phyloP scores from a whole-genome alignment of 164 flowering plant genomes.

The Warburgia ugandensis region DNA sequence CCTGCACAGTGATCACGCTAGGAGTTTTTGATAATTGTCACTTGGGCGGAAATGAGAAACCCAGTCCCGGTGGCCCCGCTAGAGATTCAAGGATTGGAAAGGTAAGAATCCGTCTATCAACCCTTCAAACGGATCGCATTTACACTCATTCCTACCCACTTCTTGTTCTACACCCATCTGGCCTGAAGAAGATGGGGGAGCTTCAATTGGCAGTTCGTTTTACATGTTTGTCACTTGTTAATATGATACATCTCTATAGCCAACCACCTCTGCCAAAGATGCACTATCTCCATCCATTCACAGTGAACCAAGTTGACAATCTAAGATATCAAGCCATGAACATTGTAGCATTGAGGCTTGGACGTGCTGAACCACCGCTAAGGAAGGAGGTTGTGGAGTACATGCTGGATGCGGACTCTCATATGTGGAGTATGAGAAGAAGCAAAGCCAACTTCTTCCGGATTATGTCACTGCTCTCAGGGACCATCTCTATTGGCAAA shows the following conservation, averaged over 20 bases:
- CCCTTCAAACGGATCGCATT: conserved; percentile 35
- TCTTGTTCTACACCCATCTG: conserved; percentile 44
- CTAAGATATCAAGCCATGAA: conserved; percentile 47
- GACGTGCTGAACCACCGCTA: conserved; percentile 49
- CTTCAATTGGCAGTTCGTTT: conserved; percentile 44
- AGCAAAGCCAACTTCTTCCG: conserved; percentile 61
- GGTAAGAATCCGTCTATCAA: conserved; percentile 45
- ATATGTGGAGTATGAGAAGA: conserved; percentile 60
- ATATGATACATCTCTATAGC: conserved; percentile 36
- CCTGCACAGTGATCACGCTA: conserved; percentile 47
- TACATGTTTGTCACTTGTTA: conserved; percentile 34
- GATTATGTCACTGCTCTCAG: conserved; percentile 39
- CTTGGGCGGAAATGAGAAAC: conserved; percentile 18
- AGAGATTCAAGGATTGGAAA: conserved; percentile 40
- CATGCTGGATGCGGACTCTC: conserved; percentile 57
- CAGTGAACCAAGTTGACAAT: conserved; percentile 45
- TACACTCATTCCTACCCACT: conserved; percentile 51
- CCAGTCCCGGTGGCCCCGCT: conserved; percentile 8
- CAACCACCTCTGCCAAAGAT: conserved; percentile 48
- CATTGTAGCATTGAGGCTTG: conserved; percentile 42
- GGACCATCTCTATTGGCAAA: conserved; percentile 22
- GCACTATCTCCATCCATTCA: conserved; percentile 49
- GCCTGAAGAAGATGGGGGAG: conserved; percentile 58
- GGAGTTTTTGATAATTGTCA: conserved; percentile 54
- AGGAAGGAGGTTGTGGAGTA: conserved; percentile 56